Base-by-base conservation (phyloP, 2,329 filamentous ascomycete genomes). In the Diaporthe ampelina region DNA sequence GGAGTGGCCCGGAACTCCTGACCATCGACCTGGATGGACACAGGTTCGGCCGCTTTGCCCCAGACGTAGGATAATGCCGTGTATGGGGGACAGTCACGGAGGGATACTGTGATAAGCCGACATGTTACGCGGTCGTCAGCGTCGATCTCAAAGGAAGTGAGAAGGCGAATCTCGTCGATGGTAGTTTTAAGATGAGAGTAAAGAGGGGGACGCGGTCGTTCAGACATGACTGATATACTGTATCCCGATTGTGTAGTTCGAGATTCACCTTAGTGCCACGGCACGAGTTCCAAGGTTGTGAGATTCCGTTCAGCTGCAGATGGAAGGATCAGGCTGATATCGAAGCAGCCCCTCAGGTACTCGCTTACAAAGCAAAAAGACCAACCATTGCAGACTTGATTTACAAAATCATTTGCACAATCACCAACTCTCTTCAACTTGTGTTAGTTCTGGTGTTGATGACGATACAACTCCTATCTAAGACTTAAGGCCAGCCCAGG, bases 41-140 rank as follows among this genome's bases (percentile, higher is more conserved):
- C 37, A 9, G 37, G n/a, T 3, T 29, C 4, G 58, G 58, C 8
- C 19, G n/a, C 58, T 45, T 63, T 29, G n/a, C 52, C 58, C 58
- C 58, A 63, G n/a, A 63, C 32, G 5, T 63, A 63, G 17, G 58
- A 63, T 24, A 63, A 37, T 63, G 58, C 58, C 26, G n/a, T 26
- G 37, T 45, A 63, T 5, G 58, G 15, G 43, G 58, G 58, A 29
- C 58, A 45, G 11, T 45, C 37, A 37, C 26, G n/a, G 15, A 63
- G n/a, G n/a, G 58, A 21, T 5, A 45, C 58, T 9, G 58, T 63
- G 58, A 45, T 45, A 9, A 63, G 37, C 21, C 58, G 58, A 21
- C 58, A 24, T 9, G 37, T 26, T 17, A 63, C 37, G 6, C n/a
- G 37, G 24, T 45, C 58, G n/a, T 63, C 58, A 8, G 35, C 58